Conservation (phyloP, 2,329 filamentous ascomycete species). For the Xylariomycetidae sp. region DNA sequence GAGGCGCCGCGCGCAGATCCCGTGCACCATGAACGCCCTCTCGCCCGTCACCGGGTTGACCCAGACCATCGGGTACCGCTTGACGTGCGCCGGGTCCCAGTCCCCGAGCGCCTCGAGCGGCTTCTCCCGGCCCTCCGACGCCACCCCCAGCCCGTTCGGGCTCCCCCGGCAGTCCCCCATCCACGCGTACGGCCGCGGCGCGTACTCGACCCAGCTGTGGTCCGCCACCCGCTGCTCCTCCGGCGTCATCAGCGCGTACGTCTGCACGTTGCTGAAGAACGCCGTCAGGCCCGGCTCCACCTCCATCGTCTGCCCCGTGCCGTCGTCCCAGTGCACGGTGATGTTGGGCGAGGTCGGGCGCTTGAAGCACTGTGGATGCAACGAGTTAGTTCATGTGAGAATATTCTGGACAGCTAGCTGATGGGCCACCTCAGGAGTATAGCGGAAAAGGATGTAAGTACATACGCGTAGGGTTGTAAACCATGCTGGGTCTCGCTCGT, state of each 20-base stretch:
- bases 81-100: slow-evolving; percentile 30
- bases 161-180: slow-evolving; percentile 35
- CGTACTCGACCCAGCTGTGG: slow-evolving; percentile 42
- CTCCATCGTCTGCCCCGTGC: slow-evolving; percentile 36
- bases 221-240: slow-evolving; percentile 37
- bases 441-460: too few species aligned
- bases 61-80: slow-evolving; percentile 43
- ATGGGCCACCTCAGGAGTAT: too few species aligned
- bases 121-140: slow-evolving; percentile 33
- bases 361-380: too few species aligned
- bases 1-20: slow-evolving; percentile 33
- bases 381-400: too few species aligned
- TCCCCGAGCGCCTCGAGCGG: slow-evolving; percentile 31
- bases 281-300: slow-evolving; percentile 38
- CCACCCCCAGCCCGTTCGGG: slow-evolving; percentile 36
- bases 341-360: slow-evolving; percentile 31
- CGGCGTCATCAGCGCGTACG: slow-evolving; percentile 35
- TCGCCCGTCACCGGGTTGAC: slow-evolving; percentile 37
- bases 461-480: slow-evolving; percentile 39
- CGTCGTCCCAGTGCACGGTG: slow-evolving; percentile 38
- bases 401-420: too few species aligned
- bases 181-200: slow-evolving; percentile 40
- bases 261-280: slow-evolving; percentile 38
- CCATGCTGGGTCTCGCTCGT: slow-evolving; percentile 35
- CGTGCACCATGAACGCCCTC: slow-evolving; percentile 39